Evolutionary conservation across 306 rosid genomes (phyloP).

Genomic region (Phaseolus lunatus): DNA sequence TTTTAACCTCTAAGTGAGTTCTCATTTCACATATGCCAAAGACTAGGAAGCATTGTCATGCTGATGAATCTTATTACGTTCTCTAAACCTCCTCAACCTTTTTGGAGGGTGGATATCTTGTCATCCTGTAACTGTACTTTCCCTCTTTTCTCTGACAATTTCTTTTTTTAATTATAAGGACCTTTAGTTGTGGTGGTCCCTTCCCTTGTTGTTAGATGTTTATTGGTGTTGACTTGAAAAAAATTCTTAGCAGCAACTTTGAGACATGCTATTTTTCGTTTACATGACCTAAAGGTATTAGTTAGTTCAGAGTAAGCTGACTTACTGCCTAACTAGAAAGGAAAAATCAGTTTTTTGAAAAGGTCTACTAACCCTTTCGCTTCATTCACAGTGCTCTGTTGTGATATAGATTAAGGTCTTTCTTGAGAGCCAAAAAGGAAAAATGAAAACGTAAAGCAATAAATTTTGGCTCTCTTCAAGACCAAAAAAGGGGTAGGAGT

Average conservation of each 20-base stretch:
- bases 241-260: neutral
- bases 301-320: neutral
- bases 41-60: constrained; percentile 16
- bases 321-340: neutral
- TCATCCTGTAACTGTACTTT: neutral
- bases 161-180: neutral
- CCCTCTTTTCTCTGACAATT: neutral
- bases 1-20: constrained; percentile 7
- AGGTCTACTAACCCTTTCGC: constrained; percentile 3
- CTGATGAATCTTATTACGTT: constrained; percentile 1
- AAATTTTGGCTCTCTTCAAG: too few species aligned
- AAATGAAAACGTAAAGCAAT: too few species aligned
- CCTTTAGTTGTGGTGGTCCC: constrained; percentile 1
- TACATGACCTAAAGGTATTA: neutral
- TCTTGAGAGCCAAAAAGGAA: neutral
- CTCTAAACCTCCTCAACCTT: neutral
- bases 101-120: constrained; percentile 5
- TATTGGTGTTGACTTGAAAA: constrained; percentile 7
- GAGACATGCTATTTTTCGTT: constrained; percentile 7
- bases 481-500: too few species aligned
- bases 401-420: neutral
- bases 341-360: neutral
- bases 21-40: neutral
- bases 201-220: constrained; percentile 32
- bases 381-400: neutral